These are phyloP conservation scores for Pulicaria dysenterica DNA, from an alignment of 129 eudicot genomes.

Conservation along the genomic window DNA sequence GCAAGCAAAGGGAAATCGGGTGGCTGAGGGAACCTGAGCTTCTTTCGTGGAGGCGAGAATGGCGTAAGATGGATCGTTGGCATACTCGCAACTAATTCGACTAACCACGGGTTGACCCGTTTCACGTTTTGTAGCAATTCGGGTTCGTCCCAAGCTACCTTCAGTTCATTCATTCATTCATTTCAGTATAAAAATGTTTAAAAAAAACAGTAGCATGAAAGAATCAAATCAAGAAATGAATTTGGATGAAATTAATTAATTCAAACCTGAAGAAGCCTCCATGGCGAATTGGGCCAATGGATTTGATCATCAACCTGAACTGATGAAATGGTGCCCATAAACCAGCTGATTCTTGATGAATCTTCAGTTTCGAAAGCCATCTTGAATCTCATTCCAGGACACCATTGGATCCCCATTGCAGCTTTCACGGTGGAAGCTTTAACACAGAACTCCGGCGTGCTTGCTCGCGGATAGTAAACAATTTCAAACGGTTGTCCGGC, in stretches of 20 bases:
- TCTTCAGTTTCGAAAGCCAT: slow-evolving; percentile 97
- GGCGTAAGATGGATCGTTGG: slow-evolving; percentile 70
- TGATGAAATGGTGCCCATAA: slow-evolving; percentile 80
- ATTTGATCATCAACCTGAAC: slow-evolving; percentile 72
- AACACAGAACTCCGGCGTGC: slow-evolving; percentile 89
- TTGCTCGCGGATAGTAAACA: slow-evolving; percentile 75
- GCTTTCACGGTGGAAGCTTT: slow-evolving; percentile 61
- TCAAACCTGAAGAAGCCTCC: slow-evolving; percentile 92
- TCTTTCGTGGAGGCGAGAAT: slow-evolving; percentile 81
- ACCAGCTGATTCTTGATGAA: slow-evolving; percentile 92
- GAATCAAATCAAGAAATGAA: neutral
- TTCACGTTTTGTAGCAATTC: slow-evolving; percentile 83
- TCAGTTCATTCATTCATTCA: neutral
- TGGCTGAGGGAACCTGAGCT: slow-evolving; percentile 61
- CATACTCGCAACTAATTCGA: slow-evolving; percentile 73
- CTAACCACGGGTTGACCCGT: slow-evolving; percentile 93
- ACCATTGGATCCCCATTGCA: slow-evolving; percentile 79
- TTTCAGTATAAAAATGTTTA: slow-evolving; percentile 7
- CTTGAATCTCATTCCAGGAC: slow-evolving; percentile 85
- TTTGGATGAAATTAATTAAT: too few relatives aligned
- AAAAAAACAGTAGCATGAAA: neutral
- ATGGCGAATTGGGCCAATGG: slow-evolving; percentile 90
- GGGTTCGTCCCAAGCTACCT: slow-evolving; percentile 98
- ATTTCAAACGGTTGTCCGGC: slow-evolving; percentile 68
- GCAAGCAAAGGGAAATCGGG: slow-evolving; percentile 58